Evolutionary conservation across 1,284 basidiomycete species (phyloP).

Genomic region (Tylopilus sp.): DNA sequence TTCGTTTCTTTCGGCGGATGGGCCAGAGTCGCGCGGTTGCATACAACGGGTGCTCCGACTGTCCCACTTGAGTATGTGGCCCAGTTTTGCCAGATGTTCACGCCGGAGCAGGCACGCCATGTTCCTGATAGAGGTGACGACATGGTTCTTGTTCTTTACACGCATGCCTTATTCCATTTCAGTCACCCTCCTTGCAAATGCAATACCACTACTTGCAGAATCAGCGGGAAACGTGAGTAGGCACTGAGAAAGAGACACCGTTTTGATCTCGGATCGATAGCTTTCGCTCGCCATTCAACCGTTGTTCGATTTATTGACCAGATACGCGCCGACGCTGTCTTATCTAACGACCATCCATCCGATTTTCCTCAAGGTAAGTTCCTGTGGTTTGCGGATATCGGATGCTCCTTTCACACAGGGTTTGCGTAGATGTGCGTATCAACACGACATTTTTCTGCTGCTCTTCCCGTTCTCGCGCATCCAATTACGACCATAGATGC

Average conservation of each 20-base stretch:
- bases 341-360: constrained; percentile 78
- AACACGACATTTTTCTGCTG: constrained; percentile 61
- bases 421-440: constrained; percentile 52
- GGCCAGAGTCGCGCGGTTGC: constrained; percentile 64
- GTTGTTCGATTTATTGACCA: constrained; percentile 66
- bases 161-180: constrained; percentile 9
- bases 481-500: constrained; percentile 71
- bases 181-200: constrained; percentile 65
- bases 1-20: neutral
- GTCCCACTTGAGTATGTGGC: constrained; percentile 56
- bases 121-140: constrained; percentile 75
- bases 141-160: neutral
- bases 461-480: constrained; percentile 66
- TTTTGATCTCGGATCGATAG: constrained; percentile 42
- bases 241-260: neutral
- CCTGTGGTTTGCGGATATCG: constrained; percentile 11
- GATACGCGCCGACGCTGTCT: constrained; percentile 66
- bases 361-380: constrained; percentile 61
- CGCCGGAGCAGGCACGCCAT: constrained; percentile 67
- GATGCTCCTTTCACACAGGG: neutral
- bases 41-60: constrained; percentile 44
- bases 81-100: constrained; percentile 68
- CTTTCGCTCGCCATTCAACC: constrained; percentile 65
- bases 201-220: constrained; percentile 53
- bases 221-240: constrained; percentile 54